Conservation (phyloP, 495 filamentous ascomycete species). For the Viridothelium virens region DNA sequence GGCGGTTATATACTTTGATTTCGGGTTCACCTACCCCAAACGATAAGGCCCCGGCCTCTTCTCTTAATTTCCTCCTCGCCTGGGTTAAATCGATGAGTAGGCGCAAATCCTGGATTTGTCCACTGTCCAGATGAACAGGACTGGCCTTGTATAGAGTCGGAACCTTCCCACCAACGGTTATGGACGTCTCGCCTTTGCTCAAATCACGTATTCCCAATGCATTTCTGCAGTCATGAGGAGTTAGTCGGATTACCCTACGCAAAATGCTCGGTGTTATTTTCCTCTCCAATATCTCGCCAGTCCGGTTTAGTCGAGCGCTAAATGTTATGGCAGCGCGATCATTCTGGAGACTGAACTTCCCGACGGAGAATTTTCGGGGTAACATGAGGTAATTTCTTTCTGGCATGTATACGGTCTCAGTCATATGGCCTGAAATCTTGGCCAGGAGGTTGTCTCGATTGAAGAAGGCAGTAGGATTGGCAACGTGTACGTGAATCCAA, state of each 20-base stretch:
- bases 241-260: constrained; percentile 65
- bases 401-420: constrained; percentile 64
- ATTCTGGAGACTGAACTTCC: constrained; percentile 60
- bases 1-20: constrained; percentile 20
- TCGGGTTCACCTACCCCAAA: constrained; percentile 17
- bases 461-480: constrained; percentile 88
- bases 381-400: constrained; percentile 71
- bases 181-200: constrained; percentile 17
- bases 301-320: constrained; percentile 59
- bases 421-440: constrained; percentile 54
- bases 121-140: background rate
- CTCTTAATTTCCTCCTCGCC: constrained; percentile 19
- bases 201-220: constrained; percentile 39
- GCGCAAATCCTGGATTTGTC: constrained; percentile 21
- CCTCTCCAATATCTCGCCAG: constrained; percentile 60
- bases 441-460: constrained; percentile 48
- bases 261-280: constrained; percentile 65
- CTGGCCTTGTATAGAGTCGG: constrained; percentile 7
- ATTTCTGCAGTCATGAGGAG: constrained; percentile 48
- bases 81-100: constrained; percentile 19
- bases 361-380: constrained; percentile 46
- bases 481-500: constrained; percentile 86
- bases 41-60: constrained; percentile 26
- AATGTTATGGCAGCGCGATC: constrained; percentile 71
- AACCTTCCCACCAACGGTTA: constrained; percentile 41